Evolutionary conservation across 768 basidiomycete genomes (phyloP).

Genomic region (Pholiota microspora): DNA sequence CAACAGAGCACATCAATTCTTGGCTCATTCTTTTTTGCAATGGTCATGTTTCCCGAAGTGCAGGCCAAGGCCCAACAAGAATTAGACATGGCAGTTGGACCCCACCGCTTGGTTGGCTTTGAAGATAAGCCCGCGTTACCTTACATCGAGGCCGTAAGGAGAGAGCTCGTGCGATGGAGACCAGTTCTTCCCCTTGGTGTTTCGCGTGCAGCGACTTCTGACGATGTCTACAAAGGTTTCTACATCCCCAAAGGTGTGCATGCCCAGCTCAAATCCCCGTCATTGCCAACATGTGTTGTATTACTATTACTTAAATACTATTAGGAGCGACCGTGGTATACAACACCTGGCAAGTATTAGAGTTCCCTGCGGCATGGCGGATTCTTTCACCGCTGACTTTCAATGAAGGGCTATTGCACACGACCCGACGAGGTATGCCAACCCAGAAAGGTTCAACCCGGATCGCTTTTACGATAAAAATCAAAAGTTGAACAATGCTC

Average conservation of each 20-base stretch:
- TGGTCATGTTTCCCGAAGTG: constrained; percentile 36
- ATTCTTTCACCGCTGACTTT: background rate
- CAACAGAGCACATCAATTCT: background rate
- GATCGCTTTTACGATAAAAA: background rate
- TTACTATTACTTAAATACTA: background rate
- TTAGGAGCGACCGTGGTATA: background rate
- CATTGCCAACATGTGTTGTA: background rate
- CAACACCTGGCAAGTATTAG: background rate
- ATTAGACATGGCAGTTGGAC: constrained; percentile 30
- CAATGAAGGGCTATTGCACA: constrained; percentile 2
- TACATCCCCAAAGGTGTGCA: constrained; percentile 4
- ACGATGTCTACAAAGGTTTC: constrained; percentile 5
- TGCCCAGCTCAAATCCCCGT: background rate
- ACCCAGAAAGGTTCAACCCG: background rate
- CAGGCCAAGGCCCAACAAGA: constrained; percentile 38
- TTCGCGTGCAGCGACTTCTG: constrained; percentile 2
- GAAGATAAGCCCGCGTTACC: constrained; percentile 31
- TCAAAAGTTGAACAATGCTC: background rate
- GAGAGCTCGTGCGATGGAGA: constrained; percentile 37
- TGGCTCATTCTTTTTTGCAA: constrained; percentile 16
- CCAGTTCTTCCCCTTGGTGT: constrained; percentile 29
- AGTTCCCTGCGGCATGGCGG: background rate
- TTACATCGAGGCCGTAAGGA: constrained; percentile 35
- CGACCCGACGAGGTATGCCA: background rate
- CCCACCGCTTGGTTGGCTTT: constrained; percentile 30